Evolutionary conservation across 768 basidiomycete genomes (phyloP).

Genomic region (Tylopilus balloui): DNA sequence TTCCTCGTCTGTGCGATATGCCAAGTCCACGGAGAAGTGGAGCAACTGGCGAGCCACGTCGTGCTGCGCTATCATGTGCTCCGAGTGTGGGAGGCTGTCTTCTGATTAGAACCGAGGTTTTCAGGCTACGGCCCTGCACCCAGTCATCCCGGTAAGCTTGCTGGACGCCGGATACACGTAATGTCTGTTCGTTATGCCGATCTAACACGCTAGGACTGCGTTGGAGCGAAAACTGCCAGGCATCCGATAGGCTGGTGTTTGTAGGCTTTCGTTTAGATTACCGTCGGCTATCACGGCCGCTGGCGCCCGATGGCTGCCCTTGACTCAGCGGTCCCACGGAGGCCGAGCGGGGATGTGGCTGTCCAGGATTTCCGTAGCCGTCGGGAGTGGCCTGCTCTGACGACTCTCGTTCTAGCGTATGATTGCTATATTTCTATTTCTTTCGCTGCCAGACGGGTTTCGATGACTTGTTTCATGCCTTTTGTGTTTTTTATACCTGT

Average conservation of each 20-base stretch:
- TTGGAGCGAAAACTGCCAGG: not conserved
- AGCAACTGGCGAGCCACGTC: not conserved
- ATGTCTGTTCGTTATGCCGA: not conserved
- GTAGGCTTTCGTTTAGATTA: not conserved
- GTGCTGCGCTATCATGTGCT: not conserved
- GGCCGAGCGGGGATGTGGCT: conserved; percentile 4
- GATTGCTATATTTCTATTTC: not conserved
- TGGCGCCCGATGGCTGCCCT: conserved; percentile 5
- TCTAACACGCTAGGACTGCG: not conserved
- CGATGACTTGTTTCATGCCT: not conserved
- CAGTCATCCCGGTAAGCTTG: conserved; percentile 19
- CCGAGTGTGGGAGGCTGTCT: not conserved
- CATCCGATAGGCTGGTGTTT: conserved; percentile 10
- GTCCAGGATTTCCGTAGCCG: conserved; percentile 14
- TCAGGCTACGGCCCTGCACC: conserved; percentile 3
- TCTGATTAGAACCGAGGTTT: conserved; percentile 5
- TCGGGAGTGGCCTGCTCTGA: conserved; percentile 8
- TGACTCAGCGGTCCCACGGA: conserved; percentile 6
- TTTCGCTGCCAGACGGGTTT: not conserved
- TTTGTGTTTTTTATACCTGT: not conserved
- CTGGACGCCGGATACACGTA: conserved; percentile 14
- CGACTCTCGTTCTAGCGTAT: not conserved
- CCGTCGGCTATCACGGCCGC: conserved; percentile 8
- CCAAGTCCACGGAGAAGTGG: too few species aligned
- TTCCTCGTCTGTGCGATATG: not conserved